Evolutionary conservation across 768 basidiomycete species (phyloP).

Genomic region (Naganishia vishniacii): DNA sequence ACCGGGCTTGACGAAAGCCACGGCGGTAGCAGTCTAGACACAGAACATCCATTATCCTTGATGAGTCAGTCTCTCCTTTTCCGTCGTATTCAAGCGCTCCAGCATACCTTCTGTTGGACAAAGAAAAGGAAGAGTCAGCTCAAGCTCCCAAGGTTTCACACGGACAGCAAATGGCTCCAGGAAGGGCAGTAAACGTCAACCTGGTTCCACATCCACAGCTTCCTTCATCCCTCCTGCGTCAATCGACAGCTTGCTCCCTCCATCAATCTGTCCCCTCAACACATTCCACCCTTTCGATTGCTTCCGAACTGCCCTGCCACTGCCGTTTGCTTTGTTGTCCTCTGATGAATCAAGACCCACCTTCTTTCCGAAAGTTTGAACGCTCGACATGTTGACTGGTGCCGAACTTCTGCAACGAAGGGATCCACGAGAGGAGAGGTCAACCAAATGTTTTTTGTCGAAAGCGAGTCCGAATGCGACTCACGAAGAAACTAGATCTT

Average conservation of each 20-base stretch:
- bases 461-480: not conserved
- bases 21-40: constrained; percentile 86
- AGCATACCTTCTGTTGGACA: constrained; percentile 14
- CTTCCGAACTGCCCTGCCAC: not conserved
- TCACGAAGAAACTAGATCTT: constrained; percentile 18
- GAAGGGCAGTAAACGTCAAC: too few relatives aligned
- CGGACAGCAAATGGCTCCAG: too few relatives aligned
- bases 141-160: too few relatives aligned
- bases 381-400: constrained; percentile 56
- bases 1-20: constrained; percentile 93
- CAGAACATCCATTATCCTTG: constrained; percentile 5
- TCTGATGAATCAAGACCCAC: constrained; percentile 4
- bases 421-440: not conserved
- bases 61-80: constrained; percentile 5
- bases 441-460: not conserved
- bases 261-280: not conserved
- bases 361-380: constrained; percentile 99
- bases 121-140: constrained; percentile 1
- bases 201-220: constrained; percentile 45
- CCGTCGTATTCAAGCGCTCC: not conserved
- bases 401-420: constrained; percentile 17
- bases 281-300: not conserved
- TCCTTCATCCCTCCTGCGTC: not conserved
- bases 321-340: not conserved
- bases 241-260: too few relatives aligned